A percentile compares a stretch with the other conserved stretches of the same genome.
These are phyloP conservation scores for Evansstolkia leycettana DNA, from an alignment of 495 filamentous ascomycete genomes.

Conservation along the genomic window DNA sequence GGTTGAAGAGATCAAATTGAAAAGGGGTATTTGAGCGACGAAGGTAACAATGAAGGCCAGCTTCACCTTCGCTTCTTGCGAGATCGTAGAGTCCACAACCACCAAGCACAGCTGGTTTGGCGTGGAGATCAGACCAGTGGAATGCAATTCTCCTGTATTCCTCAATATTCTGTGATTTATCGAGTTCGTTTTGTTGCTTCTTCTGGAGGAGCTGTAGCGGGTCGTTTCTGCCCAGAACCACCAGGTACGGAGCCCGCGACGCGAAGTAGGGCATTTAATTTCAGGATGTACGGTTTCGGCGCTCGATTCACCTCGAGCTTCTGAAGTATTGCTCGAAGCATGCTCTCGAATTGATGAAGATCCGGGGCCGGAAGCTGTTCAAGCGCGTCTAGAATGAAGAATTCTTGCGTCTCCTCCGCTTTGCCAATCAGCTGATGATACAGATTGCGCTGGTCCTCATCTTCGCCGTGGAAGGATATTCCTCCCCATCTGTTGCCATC, in stretches of 20 bases:
- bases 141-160: too few relatives aligned
- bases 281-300: constrained; percentile 23
- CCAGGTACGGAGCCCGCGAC: constrained; percentile 14
- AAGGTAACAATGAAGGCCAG: too few relatives aligned
- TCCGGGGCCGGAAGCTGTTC: constrained; percentile 19
- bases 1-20: too few relatives aligned
- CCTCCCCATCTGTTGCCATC: constrained; percentile 27
- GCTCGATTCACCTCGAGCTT: constrained; percentile 29
- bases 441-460: constrained; percentile 36
- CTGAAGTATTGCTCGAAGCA: constrained; percentile 22
- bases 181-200: constrained; percentile 24
- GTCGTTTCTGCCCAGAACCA: constrained; percentile 23
- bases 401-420: constrained; percentile 19
- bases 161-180: constrained; percentile 7
- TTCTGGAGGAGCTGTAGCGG: constrained; percentile 16
- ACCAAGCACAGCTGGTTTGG: too few relatives aligned
- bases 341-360: constrained; percentile 19
- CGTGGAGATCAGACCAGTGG: too few relatives aligned
- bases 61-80: too few relatives aligned
- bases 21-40: too few relatives aligned
- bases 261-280: constrained; percentile 19
- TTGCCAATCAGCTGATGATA: constrained; percentile 35
- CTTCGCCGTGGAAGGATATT: constrained; percentile 26
- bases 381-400: constrained; percentile 34
- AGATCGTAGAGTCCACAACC: too few relatives aligned